Evolutionary conservation across 768 basidiomycete genomes (phyloP).

Genomic region (Suillus hirtellus): DNA sequence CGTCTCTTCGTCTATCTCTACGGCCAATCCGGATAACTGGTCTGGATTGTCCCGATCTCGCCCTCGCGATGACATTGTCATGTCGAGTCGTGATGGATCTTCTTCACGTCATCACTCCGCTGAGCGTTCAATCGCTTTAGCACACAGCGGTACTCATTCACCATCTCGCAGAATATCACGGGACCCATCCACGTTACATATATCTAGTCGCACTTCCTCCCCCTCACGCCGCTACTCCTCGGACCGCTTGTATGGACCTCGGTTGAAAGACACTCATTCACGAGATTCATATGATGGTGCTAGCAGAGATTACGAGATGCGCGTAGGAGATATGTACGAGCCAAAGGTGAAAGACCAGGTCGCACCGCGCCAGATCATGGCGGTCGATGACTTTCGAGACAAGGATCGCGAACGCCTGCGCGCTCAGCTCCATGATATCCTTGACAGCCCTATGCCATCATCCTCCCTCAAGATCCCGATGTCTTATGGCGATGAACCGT

Average conservation of each 20-base stretch:
- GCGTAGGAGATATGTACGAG: constrained; percentile 21
- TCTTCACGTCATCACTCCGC: constrained; percentile 29
- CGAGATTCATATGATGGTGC: constrained; percentile 19
- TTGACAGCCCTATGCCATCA: constrained; percentile 42
- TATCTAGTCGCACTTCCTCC: constrained; percentile 30
- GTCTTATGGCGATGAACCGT: constrained; percentile 30
- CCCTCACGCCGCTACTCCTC: constrained; percentile 26
- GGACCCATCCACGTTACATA: constrained; percentile 25
- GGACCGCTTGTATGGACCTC: constrained; percentile 26
- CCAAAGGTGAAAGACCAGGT: constrained; percentile 30
- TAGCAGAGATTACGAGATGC: constrained; percentile 27
- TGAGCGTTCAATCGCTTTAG: constrained; percentile 28
- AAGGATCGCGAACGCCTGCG: constrained; percentile 30
- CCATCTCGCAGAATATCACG: constrained; percentile 16
- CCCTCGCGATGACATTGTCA: constrained; percentile 19
- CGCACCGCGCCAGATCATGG: constrained; percentile 20
- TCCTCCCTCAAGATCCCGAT: constrained; percentile 47
- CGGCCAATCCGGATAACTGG: neutral
- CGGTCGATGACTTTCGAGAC: constrained; percentile 25
- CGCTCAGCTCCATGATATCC: constrained; percentile 47
- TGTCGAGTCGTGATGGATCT: constrained; percentile 20
- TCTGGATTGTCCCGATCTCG: constrained; percentile 21
- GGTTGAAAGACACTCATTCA: constrained; percentile 24
- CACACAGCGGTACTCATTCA: constrained; percentile 27
- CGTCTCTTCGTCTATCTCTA: neutral